Percentiles rank a stretch among this genome's conserved stretches.
These are phyloP conservation scores for Plasmopara muralis DNA, from an alignment of 352 stramenopile species.

Conservation along the genomic window DNA sequence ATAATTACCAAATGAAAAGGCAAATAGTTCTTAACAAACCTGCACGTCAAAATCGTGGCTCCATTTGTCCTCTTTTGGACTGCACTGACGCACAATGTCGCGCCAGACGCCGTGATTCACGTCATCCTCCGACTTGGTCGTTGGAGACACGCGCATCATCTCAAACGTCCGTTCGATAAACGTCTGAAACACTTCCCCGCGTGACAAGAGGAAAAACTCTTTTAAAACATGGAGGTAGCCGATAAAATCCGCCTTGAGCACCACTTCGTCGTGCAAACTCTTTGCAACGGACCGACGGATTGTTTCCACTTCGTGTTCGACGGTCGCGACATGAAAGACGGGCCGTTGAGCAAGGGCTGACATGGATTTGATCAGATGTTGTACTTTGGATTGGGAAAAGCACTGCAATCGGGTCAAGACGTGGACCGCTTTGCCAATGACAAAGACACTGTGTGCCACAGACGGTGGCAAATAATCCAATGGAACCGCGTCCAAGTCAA, in stretches of 20 bases:
- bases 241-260: conserved; percentile 61
- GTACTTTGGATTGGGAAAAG: conserved; percentile 41
- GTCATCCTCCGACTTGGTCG: conserved; percentile 48
- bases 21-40: no score
- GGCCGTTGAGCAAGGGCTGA: conserved; percentile 24
- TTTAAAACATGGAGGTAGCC: conserved; percentile 51
- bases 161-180: conserved; percentile 58
- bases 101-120: conserved; percentile 59
- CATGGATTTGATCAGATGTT: conserved; percentile 39
- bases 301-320: conserved; percentile 55
- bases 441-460: conserved; percentile 59
- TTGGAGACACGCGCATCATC: conserved; percentile 48
- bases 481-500: conserved; percentile 55
- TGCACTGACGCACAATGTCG: conserved; percentile 44
- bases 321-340: conserved; percentile 40
- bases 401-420: conserved; percentile 44
- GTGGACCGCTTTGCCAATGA: conserved; percentile 56
- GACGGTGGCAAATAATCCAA: conserved; percentile 52
- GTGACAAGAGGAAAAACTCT: conserved; percentile 56
- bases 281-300: conserved; percentile 47
- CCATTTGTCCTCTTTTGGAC: conserved; percentile 35
- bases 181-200: conserved; percentile 67
- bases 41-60: conserved; percentile 35
- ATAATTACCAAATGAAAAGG: background rate
- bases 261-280: conserved; percentile 54